Evolutionary conservation across 2,329 filamentous ascomycete genomes (phyloP).

Genomic region (Fusarium xylarioides): DNA sequence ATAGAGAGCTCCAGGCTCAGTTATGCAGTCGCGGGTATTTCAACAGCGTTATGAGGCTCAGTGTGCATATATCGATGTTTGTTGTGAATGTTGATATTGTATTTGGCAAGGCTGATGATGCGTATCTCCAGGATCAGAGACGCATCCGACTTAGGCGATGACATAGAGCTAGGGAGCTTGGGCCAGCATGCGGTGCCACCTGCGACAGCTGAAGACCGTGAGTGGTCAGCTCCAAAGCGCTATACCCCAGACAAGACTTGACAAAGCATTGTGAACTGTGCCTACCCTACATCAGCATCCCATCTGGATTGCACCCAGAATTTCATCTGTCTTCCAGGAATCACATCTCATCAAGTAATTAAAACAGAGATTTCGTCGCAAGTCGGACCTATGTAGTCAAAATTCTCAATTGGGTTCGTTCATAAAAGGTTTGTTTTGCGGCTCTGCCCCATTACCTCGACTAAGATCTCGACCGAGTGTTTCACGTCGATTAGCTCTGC

Average conservation of each 20-base stretch:
- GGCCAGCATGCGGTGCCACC: slow-evolving; percentile 24
- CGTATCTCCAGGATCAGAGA: neutral
- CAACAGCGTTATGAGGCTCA: neutral
- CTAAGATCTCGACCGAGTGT: slow-evolving; percentile 1
- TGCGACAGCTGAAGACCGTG: slow-evolving; percentile 2
- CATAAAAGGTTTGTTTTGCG: neutral
- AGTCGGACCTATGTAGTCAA: neutral
- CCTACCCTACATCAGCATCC: slow-evolving; percentile 13
- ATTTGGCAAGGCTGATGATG: slow-evolving; percentile 28
- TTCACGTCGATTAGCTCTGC: slow-evolving; percentile 9
- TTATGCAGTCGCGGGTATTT: neutral
- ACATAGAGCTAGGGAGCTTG: slow-evolving; percentile 32
- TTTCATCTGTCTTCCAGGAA: no score
- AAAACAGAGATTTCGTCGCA: neutral
- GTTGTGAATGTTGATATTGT: slow-evolving; percentile 18
- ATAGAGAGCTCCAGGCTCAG: neutral
- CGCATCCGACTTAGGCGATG: slow-evolving; percentile 11
- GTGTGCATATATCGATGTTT: neutral
- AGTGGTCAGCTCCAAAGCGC: slow-evolving; percentile 16
- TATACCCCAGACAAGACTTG: neutral
- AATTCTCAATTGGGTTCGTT: neutral
- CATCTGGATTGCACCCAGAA: neutral
- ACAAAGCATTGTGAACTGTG: slow-evolving; percentile 2
- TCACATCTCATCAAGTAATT: neutral
- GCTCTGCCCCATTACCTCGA: neutral